These are phyloP conservation scores for Penicillium hesseltinei DNA, from an alignment of 2,329 filamentous ascomycete species.

Conservation along the genomic window DNA sequence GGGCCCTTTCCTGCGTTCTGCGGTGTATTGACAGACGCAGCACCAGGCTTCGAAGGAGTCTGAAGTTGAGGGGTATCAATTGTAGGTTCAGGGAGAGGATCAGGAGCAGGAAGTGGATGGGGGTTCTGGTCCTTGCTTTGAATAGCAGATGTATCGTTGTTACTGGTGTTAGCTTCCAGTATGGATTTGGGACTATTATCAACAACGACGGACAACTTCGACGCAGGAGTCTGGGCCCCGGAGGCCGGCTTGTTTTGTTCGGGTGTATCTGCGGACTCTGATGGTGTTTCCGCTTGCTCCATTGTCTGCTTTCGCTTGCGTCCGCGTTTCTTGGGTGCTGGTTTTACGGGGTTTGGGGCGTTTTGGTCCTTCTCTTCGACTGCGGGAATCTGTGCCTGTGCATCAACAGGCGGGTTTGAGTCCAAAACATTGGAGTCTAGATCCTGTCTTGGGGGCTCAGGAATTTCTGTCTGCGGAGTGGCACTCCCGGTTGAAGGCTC, in stretches of 20 bases:
- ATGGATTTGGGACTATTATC: neutral
- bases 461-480: slow-evolving; percentile 8
- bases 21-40: neutral
- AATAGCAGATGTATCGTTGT: neutral
- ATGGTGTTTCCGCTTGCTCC: slow-evolving; percentile 19
- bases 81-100: neutral
- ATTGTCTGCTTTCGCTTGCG: slow-evolving; percentile 41
- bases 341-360: neutral
- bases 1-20: slow-evolving; percentile 27
- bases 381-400: neutral
- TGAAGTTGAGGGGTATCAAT: slow-evolving; percentile 5
- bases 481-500: neutral
- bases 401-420: neutral
- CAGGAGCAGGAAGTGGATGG: neutral
- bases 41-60: slow-evolving; percentile 5
- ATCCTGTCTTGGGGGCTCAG: neutral
- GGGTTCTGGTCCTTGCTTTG: slow-evolving; percentile 3
- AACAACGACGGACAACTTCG: neutral
- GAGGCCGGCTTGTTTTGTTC: neutral
- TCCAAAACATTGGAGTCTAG: neutral
- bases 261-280: neutral
- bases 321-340: slow-evolving; percentile 43
- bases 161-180: neutral
- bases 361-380: neutral
- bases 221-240: neutral